Percentiles rank a stretch among this genome's conserved stretches.
phyloP scores from a whole-genome alignment of 192 early-diverging fungal genomes.

The Backusella australiensis region DNA sequence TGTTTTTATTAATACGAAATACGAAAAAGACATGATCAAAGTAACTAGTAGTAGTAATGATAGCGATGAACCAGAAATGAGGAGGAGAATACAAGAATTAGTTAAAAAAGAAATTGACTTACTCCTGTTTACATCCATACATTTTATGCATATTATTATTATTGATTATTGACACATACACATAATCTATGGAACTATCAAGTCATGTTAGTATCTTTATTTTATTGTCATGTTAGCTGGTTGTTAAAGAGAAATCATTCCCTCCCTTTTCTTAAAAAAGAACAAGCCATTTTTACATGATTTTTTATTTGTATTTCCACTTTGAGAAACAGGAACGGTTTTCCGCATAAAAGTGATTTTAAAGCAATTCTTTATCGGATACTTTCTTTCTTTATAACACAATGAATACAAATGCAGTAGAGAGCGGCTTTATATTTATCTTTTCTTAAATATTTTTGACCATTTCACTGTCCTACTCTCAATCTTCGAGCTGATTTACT shows the following conservation, averaged over 20 bases:
- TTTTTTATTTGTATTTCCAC: background rate
- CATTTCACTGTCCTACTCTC: slow-evolving; percentile 1
- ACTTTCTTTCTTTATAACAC: background rate
- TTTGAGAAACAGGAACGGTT: background rate
- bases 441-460: too few relatives aligned
- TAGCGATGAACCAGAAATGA: background rate
- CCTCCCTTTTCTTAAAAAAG: background rate
- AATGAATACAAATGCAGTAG: background rate
- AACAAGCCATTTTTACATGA: background rate
- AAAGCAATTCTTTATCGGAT: background rate
- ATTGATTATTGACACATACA: too few relatives aligned
- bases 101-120: background rate
- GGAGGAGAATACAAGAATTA: background rate
- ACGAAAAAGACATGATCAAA: too few relatives aligned
- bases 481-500: slow-evolving; percentile 7
- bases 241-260: background rate
- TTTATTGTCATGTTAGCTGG: too few relatives aligned
- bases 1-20: too few relatives aligned
- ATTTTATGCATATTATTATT: too few relatives aligned
- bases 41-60: too few relatives aligned
- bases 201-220: too few relatives aligned
- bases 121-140: background rate
- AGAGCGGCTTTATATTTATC: background rate
- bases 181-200: too few relatives aligned
- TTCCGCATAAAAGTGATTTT: background rate